Base-by-base conservation (phyloP, 345 rosid species). In the Rhodomyrtus tomentosa region DNA sequence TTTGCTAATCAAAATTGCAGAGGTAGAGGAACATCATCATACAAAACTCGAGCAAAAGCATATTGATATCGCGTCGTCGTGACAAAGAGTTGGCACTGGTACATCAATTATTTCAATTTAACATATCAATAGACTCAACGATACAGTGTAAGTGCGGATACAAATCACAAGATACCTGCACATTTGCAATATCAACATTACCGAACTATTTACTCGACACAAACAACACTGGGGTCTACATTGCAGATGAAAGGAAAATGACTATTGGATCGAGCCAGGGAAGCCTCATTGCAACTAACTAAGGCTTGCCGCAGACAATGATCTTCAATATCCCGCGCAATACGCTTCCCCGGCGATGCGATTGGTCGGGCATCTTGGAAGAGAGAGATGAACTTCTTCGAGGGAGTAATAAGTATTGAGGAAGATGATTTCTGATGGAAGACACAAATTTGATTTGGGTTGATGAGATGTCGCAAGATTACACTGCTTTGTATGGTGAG, bases 161-260 rank as follows among this genome's bases (percentile, higher is more conserved):
- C 52, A 50, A 13, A 50, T 13, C 5, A 50, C 18, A 50, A 13
- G 56, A 22, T 10, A 7, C 3, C 20, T 22, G 3, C 2, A 59
- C 32, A 27, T 58, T 0, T 13, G 18, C 5, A n/a, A n/a, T 58
- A 27, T 27, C 2, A 13, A 15, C 0, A 29, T 2, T 0, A 59
- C 40, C 5, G 14, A 14, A 59, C 7, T 59, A 59, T 59, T 59
- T 14, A 0, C 7, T 27, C 4, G 10, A 59, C 10, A 59, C 0
- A 59, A 58, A 59, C 21, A 59, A 38, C 40, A 38, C 40, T 14
- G 1, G 38, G 21, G 16, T 1, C 10, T 59, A 27, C 4, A 14
- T 58, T 0, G 1, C 0, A 16, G 0, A 58, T 16, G 32, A 15
- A 27, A 29, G 1, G 7, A n/a, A 27, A 59, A 29, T 59, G 73